Base-by-base conservation (phyloP, 2,329 filamentous ascomycete species). In the Magnaporthales sp. region DNA sequence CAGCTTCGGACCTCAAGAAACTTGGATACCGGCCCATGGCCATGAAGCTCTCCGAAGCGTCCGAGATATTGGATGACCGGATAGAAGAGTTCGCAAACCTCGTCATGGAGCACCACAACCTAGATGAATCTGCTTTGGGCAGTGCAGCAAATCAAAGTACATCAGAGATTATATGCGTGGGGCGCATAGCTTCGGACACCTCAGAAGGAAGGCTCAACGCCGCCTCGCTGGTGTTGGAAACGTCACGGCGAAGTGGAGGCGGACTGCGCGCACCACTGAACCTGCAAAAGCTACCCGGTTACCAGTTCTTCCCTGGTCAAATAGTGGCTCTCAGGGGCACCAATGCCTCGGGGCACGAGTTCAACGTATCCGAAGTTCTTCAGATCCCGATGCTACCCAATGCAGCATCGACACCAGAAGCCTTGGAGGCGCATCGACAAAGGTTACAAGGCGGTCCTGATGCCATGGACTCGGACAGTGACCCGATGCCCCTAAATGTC, bases 241-340 rank as follows among this genome's bases (percentile, higher is more conserved):
- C 90, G 24, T 96, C 93, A 27, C 84, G 94, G 71, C 84, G 91
- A 31, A 91, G 88, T 71, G 95, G 95, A 46, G 91, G 90, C 70
- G 95, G 93, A 4, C 80, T 91, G 67, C 86, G 95, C 67, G 86
- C 97, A 31, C 91, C 92, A 4, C 78, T 99, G 22, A 91, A 92
- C 70, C 80, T 97, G 67, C 85, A 90, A 68, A 84, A 84, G 2
- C 76, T 96, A 1, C 79, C 82, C 31, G 70, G 84, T 1, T 95
- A 90, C 78, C 90, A 92, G 74, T 92, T 98, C 80, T 98, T 98
- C 75, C 95, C 94, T 0, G 95, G 95, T 6, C 93, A 98, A 75
- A 92, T 98, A 65, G 92, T 97, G 31, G 95, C 94, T 7, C 78
- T 98, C 30, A 85, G 85, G 68, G 95, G 95, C 8, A 92, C 88